A percentile compares a stretch with the other conserved stretches of the same genome.
Conservation (phyloP, 1,139 yeast genomes). For the Pneumocystis canis region DNA sequence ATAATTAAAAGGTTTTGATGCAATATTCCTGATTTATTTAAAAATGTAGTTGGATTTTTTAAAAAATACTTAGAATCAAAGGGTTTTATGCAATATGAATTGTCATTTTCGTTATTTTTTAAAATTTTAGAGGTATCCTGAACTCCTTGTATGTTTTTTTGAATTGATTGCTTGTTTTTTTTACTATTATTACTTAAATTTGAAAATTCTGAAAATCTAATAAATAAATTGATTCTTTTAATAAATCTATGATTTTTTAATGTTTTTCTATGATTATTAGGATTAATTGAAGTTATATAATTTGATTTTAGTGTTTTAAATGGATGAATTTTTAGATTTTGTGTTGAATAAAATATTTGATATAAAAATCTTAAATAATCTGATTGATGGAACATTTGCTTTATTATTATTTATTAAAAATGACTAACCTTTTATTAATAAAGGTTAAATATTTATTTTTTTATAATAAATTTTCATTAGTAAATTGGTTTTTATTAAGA, state of each 20-base stretch:
- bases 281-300: not conserved
- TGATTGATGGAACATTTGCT: not conserved
- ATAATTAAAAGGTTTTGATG: not conserved
- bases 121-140: not conserved
- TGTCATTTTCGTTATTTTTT: not conserved
- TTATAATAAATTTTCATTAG: not conserved
- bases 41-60: not conserved
- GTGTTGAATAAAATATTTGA: not conserved
- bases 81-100: not conserved
- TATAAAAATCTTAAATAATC: not conserved
- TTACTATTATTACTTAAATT: not conserved
- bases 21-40: not conserved
- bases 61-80: not conserved
- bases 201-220: not conserved
- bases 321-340: not conserved
- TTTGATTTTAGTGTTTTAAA: not conserved
- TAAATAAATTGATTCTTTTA: not conserved
- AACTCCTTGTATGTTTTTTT: not conserved
- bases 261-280: not conserved
- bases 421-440: not conserved
- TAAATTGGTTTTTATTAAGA: not conserved
- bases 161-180: not conserved
- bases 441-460: not conserved
- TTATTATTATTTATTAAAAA: not conserved
- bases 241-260: not conserved